phyloP scores from a whole-genome alignment of 148 eudicot species.

The Arbutus unedo region DNA sequence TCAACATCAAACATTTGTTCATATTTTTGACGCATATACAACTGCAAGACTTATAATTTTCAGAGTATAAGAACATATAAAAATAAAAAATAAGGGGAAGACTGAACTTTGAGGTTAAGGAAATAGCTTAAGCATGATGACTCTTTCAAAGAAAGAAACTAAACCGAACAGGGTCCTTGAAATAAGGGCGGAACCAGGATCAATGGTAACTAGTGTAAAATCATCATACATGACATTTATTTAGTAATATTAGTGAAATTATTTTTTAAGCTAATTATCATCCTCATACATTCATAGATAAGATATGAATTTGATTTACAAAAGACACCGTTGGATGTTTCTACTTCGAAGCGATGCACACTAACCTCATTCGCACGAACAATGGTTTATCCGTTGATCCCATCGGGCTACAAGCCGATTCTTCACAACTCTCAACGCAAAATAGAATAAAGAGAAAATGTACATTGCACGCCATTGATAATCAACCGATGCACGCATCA shows the following conservation, averaged over 20 bases:
- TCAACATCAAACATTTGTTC: background rate
- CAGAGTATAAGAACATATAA: background rate
- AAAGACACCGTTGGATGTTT: background rate
- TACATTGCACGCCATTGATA: background rate
- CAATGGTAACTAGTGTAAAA: background rate
- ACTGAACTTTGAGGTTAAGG: background rate
- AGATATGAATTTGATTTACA: background rate
- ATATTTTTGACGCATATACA: background rate
- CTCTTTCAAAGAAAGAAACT: background rate
- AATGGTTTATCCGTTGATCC: background rate
- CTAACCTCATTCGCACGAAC: background rate
- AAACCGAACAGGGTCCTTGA: background rate
- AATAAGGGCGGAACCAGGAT: background rate
- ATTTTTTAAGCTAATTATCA: background rate
- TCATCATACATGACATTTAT: background rate
- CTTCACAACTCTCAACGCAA: background rate
- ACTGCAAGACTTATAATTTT: background rate
- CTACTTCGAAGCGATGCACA: background rate
- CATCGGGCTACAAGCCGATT: background rate
- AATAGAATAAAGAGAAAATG: slow-evolving; percentile 3
- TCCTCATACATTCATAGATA: background rate
- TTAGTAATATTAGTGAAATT: background rate
- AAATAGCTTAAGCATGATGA: background rate
- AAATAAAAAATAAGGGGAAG: background rate
- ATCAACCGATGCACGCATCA: background rate